These are phyloP conservation scores for Carex littledalei DNA, from an alignment of 176 grass and related monocot genomes.

Conservation along the genomic window DNA sequence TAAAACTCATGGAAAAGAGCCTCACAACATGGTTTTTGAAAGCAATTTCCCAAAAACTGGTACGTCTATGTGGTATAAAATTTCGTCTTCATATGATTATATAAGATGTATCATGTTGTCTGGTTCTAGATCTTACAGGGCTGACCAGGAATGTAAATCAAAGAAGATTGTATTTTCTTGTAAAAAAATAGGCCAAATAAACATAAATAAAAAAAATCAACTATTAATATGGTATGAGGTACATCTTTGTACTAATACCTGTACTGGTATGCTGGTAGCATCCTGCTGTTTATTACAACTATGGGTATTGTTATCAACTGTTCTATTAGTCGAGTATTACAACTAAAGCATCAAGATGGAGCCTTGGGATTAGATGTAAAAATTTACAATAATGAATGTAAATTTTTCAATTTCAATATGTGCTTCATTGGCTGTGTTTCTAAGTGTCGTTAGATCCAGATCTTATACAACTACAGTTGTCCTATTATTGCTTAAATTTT, in stretches of 20 bases:
- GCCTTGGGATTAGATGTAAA: constrained; percentile 7
- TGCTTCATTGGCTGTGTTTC: background rate
- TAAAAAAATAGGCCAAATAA: background rate
- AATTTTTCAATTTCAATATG: background rate
- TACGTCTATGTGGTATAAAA: background rate
- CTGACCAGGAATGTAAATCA: background rate
- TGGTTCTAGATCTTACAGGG: background rate
- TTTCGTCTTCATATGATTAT: background rate
- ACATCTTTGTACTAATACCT: background rate
- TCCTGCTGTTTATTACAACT: background rate
- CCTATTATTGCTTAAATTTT: background rate
- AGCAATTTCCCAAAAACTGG: constrained; percentile 11
- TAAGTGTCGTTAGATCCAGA: background rate
- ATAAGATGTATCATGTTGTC: background rate
- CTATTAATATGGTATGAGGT: background rate
- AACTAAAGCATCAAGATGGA: background rate
- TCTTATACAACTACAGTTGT: background rate
- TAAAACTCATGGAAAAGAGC: constrained; percentile 22
- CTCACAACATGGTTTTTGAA: constrained; percentile 2
- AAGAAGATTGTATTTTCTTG: background rate
- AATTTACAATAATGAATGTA: constrained; percentile 17
- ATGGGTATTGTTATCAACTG: background rate
- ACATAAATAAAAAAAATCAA: background rate
- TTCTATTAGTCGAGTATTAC: background rate
- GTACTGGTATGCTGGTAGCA: background rate